phyloP scores from a whole-genome alignment of 1,284 basidiomycete genomes.

The Naganishia albida region DNA sequence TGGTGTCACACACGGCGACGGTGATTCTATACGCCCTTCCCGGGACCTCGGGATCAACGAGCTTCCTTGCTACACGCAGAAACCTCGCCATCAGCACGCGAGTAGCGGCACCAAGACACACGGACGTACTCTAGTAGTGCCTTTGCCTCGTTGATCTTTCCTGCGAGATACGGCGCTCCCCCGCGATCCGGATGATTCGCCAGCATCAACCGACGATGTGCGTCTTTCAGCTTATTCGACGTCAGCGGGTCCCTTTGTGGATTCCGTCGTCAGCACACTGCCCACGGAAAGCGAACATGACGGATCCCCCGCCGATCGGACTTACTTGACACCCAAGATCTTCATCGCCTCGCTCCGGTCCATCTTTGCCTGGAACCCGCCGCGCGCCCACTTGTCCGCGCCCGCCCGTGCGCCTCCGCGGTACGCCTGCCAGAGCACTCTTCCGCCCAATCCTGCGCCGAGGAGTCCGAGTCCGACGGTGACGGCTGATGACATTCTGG shows the following conservation, averaged over 20 bases:
- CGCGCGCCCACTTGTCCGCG: slow-evolving; percentile 84
- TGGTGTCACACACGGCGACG: not conserved
- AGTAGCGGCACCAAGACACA: not conserved
- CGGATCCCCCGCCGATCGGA: slow-evolving; percentile 39
- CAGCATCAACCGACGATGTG: slow-evolving; percentile 88
- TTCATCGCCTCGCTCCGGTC: slow-evolving; percentile 89
- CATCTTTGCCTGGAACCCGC: slow-evolving; percentile 95
- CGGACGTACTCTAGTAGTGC: slow-evolving; percentile 67
- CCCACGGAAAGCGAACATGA: not conserved
- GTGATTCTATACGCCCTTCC: too few species aligned
- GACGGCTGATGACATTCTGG: slow-evolving; percentile 62
- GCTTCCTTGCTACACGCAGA: slow-evolving; percentile 5
- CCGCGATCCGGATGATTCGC: slow-evolving; percentile 96
- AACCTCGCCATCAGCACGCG: not conserved
- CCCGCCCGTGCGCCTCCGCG: slow-evolving; percentile 59
- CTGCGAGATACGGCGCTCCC: slow-evolving; percentile 93
- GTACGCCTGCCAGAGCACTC: slow-evolving; percentile 61
- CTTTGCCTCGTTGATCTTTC: slow-evolving; percentile 94
- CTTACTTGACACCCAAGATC: slow-evolving; percentile 88
- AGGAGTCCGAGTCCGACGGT: slow-evolving; percentile 76
- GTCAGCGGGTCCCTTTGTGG: slow-evolving; percentile 69
- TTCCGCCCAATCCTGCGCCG: slow-evolving; percentile 74
- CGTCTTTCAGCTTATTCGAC: slow-evolving; percentile 76
- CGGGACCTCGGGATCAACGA: not conserved
- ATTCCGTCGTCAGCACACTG: not conserved